A percentile compares a stretch with the other conserved stretches of the same genome.
These are phyloP conservation scores for Solanum verrucosum DNA, from an alignment of 257 asterid genomes.

Conservation along the genomic window DNA sequence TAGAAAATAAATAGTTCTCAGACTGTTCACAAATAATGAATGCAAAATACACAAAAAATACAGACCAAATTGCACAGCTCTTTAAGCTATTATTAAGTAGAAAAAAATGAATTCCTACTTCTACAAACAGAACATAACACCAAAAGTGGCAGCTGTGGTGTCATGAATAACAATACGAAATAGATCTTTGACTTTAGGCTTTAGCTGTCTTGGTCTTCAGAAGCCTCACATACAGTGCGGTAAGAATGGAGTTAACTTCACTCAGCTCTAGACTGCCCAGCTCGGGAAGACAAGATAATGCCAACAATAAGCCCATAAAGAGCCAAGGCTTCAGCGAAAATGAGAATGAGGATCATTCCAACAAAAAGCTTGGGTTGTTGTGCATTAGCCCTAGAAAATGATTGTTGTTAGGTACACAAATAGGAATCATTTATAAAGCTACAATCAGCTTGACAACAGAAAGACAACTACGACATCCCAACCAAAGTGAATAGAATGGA, in stretches of 20 bases:
- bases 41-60: neutral
- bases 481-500: neutral
- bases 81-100: neutral
- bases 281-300: constrained; percentile 63
- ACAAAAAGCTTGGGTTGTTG: constrained; percentile 71
- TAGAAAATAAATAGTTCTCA: neutral
- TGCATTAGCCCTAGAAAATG: constrained; percentile 53
- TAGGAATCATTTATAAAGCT: neutral
- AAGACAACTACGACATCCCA: neutral
- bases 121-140: neutral
- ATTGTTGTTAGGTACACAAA: neutral
- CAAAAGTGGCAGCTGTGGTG: neutral
- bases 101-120: neutral
- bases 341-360: constrained; percentile 75
- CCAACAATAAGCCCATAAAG: constrained; percentile 71
- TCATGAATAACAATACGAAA: neutral
- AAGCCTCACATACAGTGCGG: neutral
- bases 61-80: neutral
- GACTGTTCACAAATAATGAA: neutral
- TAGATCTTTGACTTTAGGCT: neutral
- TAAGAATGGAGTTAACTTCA: constrained; percentile 4
- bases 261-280: constrained; percentile 74
- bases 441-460: neutral
- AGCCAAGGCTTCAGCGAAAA: constrained; percentile 68
- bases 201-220: neutral